phyloP scores from a whole-genome alignment of 352 stramenopile genomes.

The Pythium myriotylum region DNA sequence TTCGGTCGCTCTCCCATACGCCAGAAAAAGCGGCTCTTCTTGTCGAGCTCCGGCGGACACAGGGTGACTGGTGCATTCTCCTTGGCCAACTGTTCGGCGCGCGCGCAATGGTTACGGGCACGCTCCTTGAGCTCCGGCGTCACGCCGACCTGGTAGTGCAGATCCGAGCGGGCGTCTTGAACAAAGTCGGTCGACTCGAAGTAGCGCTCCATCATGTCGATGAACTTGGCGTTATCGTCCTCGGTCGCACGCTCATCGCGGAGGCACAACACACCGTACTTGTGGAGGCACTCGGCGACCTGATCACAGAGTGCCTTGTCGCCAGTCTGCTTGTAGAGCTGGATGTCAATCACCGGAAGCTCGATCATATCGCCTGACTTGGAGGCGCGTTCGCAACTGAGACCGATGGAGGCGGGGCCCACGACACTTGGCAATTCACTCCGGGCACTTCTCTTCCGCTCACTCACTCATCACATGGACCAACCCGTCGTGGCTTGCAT shows the following conservation, averaged over 20 bases:
- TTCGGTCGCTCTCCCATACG: constrained; percentile 80
- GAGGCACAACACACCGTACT: constrained; percentile 86
- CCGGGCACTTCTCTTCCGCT: constrained; percentile 28
- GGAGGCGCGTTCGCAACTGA: constrained; percentile 18
- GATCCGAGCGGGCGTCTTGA: constrained; percentile 86
- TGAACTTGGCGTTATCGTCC: constrained; percentile 82
- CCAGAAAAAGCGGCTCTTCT: constrained; percentile 96
- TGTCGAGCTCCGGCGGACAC: constrained; percentile 89
- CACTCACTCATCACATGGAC: constrained; percentile 21
- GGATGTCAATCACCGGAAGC: constrained; percentile 82
- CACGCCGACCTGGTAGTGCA: constrained; percentile 90
- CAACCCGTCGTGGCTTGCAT: constrained; percentile 9
- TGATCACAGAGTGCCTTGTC: constrained; percentile 74
- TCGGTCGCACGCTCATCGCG: constrained; percentile 75
- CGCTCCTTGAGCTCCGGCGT: constrained; percentile 87
- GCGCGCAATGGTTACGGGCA: constrained; percentile 83
- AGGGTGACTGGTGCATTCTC: constrained; percentile 77
- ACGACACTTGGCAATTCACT: background rate
- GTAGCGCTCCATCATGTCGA: constrained; percentile 94
- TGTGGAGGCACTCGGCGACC: constrained; percentile 80
- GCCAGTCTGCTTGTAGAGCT: constrained; percentile 72
- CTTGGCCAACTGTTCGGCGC: constrained; percentile 51
- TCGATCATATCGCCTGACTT: constrained; percentile 52
- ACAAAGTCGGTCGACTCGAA: constrained; percentile 89
- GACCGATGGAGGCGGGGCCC: background rate